Evolutionary conservation across 495 filamentous ascomycete species (phyloP).

Genomic region (Neurospora sp.): DNA sequence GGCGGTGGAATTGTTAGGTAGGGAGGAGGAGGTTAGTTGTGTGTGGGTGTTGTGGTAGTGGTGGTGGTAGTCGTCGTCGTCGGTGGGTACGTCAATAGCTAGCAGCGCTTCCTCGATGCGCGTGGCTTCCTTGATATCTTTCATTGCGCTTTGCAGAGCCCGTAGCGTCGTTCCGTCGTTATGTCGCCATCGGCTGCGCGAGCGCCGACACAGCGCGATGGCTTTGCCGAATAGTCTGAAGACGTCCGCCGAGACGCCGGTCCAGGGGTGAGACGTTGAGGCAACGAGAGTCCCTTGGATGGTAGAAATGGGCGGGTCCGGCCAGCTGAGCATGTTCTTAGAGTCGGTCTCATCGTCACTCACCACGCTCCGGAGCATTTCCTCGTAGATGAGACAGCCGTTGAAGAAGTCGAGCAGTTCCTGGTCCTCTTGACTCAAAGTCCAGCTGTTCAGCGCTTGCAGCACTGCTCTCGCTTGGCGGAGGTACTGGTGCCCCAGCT

Average conservation of each 20-base stretch:
- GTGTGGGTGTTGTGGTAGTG: not conserved
- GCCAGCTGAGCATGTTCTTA: constrained; percentile 25
- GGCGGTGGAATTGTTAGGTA: not conserved
- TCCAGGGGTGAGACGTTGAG: constrained; percentile 17
- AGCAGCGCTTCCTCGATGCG: constrained; percentile 16
- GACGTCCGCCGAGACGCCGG: constrained; percentile 17
- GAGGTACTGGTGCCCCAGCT: constrained; percentile 20
- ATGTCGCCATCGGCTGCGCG: constrained; percentile 21
- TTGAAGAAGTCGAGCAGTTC: constrained; percentile 23
- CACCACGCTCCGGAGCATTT: constrained; percentile 27
- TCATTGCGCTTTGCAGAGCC: constrained; percentile 20
- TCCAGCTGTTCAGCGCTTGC: constrained; percentile 10
- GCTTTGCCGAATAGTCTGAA: constrained; percentile 24
- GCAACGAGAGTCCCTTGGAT: constrained; percentile 4
- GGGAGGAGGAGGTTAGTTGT: not conserved
- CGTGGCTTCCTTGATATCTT: constrained; percentile 20
- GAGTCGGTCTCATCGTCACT: constrained; percentile 23
- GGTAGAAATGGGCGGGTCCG: constrained; percentile 8
- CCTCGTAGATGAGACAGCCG: constrained; percentile 26
- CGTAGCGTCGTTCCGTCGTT: constrained; percentile 20
- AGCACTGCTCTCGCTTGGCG: constrained; percentile 18
- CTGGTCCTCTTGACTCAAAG: constrained; percentile 7
- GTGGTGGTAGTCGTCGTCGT: not conserved
- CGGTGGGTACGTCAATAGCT: constrained; percentile 5
- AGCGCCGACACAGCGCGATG: constrained; percentile 21